Conservation (phyloP, 2,329 filamentous ascomycete species). For the Corniculantispora saksenae region DNA sequence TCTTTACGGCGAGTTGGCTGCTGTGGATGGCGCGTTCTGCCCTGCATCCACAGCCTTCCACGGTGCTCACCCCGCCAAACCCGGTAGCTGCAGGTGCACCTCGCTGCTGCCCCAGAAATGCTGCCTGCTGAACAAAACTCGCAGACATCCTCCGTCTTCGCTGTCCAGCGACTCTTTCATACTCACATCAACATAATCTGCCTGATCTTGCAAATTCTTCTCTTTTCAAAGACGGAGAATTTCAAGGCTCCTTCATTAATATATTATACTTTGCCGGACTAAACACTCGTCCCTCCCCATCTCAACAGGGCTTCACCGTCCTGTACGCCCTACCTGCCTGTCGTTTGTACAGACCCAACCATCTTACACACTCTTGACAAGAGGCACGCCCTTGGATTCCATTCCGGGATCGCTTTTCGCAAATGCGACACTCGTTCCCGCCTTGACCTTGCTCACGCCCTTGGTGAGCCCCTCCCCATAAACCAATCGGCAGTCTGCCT, state of each 20-base stretch:
- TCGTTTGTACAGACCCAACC: constrained; percentile 8
- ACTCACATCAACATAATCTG: constrained; percentile 8
- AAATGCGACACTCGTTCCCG: constrained; percentile 26
- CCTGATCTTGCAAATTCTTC: neutral
- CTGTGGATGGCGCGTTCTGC: too few relatives aligned
- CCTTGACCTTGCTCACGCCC: constrained; percentile 21
- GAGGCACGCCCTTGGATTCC: constrained; percentile 12
- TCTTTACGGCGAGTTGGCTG: too few relatives aligned
- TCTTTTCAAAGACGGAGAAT: neutral
- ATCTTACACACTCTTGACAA: constrained; percentile 10
- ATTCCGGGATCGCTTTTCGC: constrained; percentile 13
- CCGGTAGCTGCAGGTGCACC: neutral
- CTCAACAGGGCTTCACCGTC: too few relatives aligned
- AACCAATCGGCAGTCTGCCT: neutral
- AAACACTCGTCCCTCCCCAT: neutral
- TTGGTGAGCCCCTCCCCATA: constrained; percentile 9
- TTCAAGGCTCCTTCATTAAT: neutral
- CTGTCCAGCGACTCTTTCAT: neutral
- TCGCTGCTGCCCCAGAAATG: neutral
- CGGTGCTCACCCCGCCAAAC: neutral
- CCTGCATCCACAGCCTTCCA: neutral
- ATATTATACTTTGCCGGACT: neutral
- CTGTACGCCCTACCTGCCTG: neutral
- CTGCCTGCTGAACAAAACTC: constrained; percentile 15
- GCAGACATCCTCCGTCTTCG: constrained; percentile 10